phyloP scores from a whole-genome alignment of 108 stramenopile species.

The Parmales sp. region DNA sequence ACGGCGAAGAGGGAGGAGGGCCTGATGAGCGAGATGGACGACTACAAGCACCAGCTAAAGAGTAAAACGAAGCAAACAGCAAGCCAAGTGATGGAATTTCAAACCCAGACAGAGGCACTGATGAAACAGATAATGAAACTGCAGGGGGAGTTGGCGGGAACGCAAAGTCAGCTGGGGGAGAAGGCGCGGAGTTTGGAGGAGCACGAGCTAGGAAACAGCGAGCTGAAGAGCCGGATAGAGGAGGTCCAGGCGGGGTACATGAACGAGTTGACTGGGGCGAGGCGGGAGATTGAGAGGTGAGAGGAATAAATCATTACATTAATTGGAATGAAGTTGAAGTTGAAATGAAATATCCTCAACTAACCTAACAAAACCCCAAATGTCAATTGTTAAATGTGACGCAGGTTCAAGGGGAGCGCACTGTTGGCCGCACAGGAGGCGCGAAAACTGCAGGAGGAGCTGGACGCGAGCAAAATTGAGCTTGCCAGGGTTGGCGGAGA shows the following conservation, averaged over 20 bases:
- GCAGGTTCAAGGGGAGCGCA: not conserved
- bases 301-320: too few species aligned
- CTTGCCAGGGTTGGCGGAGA: constrained; percentile 3
- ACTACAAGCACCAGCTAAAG: constrained; percentile 6
- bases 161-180: not conserved
- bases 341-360: too few species aligned
- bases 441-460: not conserved
- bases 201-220: not conserved
- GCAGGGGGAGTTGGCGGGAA: not conserved
- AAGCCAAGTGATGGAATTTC: constrained; percentile 9
- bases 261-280: not conserved
- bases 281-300: constrained; percentile 3
- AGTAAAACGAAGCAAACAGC: not conserved
- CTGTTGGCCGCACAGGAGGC: constrained; percentile 8
- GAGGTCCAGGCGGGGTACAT: not conserved
- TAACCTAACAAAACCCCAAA: too few species aligned
- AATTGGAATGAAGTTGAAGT: too few species aligned
- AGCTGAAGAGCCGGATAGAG: constrained; percentile 3
- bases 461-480: constrained; percentile 9
- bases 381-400: too few species aligned
- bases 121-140: constrained; percentile 10
- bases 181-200: not conserved
- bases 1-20: not conserved
- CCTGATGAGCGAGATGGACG: not conserved
- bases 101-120: not conserved